A percentile compares a stretch with the other conserved stretches of the same genome.
Conservation (phyloP, 306 rosid genomes). For the Glycine latifolia region DNA sequence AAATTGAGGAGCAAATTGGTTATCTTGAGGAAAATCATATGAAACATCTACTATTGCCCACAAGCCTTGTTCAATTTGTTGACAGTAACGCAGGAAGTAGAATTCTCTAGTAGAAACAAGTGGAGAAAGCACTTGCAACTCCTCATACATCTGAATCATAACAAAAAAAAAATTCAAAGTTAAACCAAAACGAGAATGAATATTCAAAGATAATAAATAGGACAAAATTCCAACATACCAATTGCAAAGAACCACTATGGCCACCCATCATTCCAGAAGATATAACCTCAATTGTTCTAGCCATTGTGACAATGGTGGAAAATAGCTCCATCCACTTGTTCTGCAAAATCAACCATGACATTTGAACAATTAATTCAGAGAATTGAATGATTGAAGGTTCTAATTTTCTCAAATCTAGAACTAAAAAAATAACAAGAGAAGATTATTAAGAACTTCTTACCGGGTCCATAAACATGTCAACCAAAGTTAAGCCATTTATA, state of each 20-base stretch:
- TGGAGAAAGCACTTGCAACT: slow-evolving; percentile 84
- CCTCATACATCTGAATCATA: slow-evolving; percentile 75
- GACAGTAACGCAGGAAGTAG: slow-evolving; percentile 83
- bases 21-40: slow-evolving; percentile 77
- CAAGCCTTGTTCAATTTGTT: slow-evolving; percentile 82
- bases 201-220: not conserved
- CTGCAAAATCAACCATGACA: slow-evolving; percentile 56
- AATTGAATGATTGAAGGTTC: slow-evolving; percentile 1
- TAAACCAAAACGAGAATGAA: not conserved
- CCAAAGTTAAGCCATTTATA: slow-evolving; percentile 74
- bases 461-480: slow-evolving; percentile 87
- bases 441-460: slow-evolving; percentile 51
- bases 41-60: slow-evolving; percentile 92
- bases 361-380: not conserved
- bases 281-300: slow-evolving; percentile 82
- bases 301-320: slow-evolving; percentile 80
- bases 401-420: not conserved
- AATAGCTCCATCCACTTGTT: slow-evolving; percentile 84
- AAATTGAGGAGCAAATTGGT: slow-evolving; percentile 65
- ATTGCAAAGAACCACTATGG: slow-evolving; percentile 75
- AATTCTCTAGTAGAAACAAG: slow-evolving; percentile 83
- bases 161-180: slow-evolving; percentile 1
- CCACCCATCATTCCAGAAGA: slow-evolving; percentile 78
- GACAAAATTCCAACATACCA: slow-evolving; percentile 59
- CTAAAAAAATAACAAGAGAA: not conserved